Evolutionary conservation across 768 basidiomycete species (phyloP).

Genomic region (Boletus vermiculosoides): DNA sequence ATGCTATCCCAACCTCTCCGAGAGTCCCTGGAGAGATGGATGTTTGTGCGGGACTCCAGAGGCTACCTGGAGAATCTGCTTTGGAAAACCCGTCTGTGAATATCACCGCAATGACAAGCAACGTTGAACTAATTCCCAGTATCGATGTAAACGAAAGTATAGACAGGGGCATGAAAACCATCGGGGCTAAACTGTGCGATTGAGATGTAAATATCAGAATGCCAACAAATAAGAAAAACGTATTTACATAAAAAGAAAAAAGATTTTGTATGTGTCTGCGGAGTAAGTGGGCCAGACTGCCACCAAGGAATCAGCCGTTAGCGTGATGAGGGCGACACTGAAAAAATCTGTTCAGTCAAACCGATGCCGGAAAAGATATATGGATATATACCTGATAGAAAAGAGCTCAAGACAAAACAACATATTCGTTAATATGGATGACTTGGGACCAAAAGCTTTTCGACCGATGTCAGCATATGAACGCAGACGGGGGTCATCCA

Average conservation of each 20-base stretch:
- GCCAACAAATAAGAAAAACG: not conserved
- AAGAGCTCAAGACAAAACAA: constrained; percentile 90
- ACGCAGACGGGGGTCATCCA: constrained; percentile 62
- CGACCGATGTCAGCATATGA: constrained; percentile 90
- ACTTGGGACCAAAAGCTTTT: constrained; percentile 81
- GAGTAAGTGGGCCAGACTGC: constrained; percentile 67
- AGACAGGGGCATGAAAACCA: constrained; percentile 81
- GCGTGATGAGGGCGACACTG: constrained; percentile 83
- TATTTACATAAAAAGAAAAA: constrained; percentile 68
- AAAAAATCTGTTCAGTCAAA: not conserved
- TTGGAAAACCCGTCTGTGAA: constrained; percentile 82
- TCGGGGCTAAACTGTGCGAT: constrained; percentile 69
- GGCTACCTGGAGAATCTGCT: constrained; percentile 69
- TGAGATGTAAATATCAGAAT: constrained; percentile 1
- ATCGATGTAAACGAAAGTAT: constrained; percentile 88
- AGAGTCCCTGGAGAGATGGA: constrained; percentile 50
- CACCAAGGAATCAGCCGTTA: constrained; percentile 86
- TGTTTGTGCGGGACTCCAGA: constrained; percentile 75
- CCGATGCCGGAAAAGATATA: not conserved
- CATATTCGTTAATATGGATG: constrained; percentile 59
- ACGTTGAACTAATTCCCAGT: constrained; percentile 75
- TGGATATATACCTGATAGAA: constrained; percentile 59
- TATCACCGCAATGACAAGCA: constrained; percentile 73
- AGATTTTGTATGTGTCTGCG: constrained; percentile 69
- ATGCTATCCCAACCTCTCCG: constrained; percentile 68